phyloP scores from a whole-genome alignment of 768 basidiomycete species.

The Termitomyces sp. region DNA sequence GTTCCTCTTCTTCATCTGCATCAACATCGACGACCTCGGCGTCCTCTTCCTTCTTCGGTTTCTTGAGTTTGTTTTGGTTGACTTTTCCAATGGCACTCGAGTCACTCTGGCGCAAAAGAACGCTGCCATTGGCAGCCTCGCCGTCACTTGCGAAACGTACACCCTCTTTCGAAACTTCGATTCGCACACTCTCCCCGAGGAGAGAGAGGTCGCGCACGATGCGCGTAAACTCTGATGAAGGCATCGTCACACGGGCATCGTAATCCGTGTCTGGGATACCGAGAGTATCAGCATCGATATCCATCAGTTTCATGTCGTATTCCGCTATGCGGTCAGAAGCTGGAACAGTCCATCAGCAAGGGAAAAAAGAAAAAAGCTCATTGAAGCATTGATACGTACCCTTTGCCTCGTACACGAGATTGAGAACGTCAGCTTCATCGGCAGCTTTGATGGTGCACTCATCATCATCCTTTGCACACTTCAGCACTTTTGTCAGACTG shows the following conservation, averaged over 20 bases:
- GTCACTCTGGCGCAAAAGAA: slow-evolving; percentile 75
- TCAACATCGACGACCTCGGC: slow-evolving; percentile 40
- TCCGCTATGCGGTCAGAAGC: slow-evolving; percentile 92
- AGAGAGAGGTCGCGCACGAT: slow-evolving; percentile 89
- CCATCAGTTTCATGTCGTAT: slow-evolving; percentile 99
- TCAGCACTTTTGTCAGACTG: slow-evolving; percentile 90
- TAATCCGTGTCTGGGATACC: slow-evolving; percentile 97
- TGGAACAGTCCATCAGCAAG: slow-evolving; percentile 23
- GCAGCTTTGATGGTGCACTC: slow-evolving; percentile 84
- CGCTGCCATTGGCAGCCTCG: slow-evolving; percentile 87
- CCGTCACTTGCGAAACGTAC: slow-evolving; percentile 91
- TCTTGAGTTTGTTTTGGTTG: slow-evolving; percentile 28
- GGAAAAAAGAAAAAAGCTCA: neutral
- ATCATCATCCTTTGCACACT: slow-evolving; percentile 96
- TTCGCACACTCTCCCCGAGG: slow-evolving; percentile 90
- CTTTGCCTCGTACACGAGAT: slow-evolving; percentile 85
- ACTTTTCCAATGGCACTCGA: slow-evolving; percentile 39
- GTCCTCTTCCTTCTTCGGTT: slow-evolving; percentile 35
- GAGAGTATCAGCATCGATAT: slow-evolving; percentile 93
- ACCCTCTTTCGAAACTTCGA: slow-evolving; percentile 95
- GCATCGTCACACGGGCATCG: slow-evolving; percentile 87
- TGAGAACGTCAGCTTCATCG: slow-evolving; percentile 86
- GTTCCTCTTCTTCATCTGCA: slow-evolving; percentile 42
- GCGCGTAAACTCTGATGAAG: slow-evolving; percentile 79
- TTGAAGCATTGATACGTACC: slow-evolving; percentile 34